These are phyloP conservation scores for Boletus rufocinnamomeus DNA, from an alignment of 768 basidiomycete genomes.

Conservation along the genomic window DNA sequence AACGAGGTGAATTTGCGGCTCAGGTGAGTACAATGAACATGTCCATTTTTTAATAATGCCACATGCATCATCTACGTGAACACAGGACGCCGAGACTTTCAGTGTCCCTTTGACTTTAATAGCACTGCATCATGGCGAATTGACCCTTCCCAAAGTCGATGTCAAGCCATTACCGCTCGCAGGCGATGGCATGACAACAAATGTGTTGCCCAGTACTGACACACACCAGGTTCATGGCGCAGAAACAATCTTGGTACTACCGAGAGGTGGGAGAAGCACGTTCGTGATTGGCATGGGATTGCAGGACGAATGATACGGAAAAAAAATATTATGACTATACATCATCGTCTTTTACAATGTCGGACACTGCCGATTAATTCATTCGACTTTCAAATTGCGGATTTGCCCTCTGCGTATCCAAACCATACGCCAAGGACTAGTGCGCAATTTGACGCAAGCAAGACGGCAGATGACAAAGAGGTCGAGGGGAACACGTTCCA, in stretches of 20 bases:
- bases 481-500: slow-evolving; percentile 93
- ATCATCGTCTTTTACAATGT: not conserved
- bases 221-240: slow-evolving; percentile 86
- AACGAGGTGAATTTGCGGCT: slow-evolving; percentile 80
- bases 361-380: not conserved
- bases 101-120: slow-evolving; percentile 74
- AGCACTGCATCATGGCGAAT: slow-evolving; percentile 80
- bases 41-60: not conserved
- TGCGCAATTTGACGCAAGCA: slow-evolving; percentile 52
- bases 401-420: slow-evolving; percentile 46
- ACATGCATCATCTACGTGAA: slow-evolving; percentile 4
- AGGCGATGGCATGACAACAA: slow-evolving; percentile 57
- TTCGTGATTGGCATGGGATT: slow-evolving; percentile 76
- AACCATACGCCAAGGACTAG: slow-evolving; percentile 59
- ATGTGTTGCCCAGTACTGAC: slow-evolving; percentile 65
- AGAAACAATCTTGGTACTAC: slow-evolving; percentile 76
- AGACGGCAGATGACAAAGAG: slow-evolving; percentile 54
- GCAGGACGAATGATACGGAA: slow-evolving; percentile 19
- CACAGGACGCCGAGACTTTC: slow-evolving; percentile 62
- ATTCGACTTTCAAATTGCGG: slow-evolving; percentile 1
- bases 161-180: slow-evolving; percentile 60
- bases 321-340: slow-evolving; percentile 1
- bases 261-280: slow-evolving; percentile 79
- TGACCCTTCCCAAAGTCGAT: slow-evolving; percentile 72
- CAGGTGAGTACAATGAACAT: slow-evolving; percentile 47